phyloP scores from a whole-genome alignment of 352 stramenopile species.

The Phytophthora niederhauseri region DNA sequence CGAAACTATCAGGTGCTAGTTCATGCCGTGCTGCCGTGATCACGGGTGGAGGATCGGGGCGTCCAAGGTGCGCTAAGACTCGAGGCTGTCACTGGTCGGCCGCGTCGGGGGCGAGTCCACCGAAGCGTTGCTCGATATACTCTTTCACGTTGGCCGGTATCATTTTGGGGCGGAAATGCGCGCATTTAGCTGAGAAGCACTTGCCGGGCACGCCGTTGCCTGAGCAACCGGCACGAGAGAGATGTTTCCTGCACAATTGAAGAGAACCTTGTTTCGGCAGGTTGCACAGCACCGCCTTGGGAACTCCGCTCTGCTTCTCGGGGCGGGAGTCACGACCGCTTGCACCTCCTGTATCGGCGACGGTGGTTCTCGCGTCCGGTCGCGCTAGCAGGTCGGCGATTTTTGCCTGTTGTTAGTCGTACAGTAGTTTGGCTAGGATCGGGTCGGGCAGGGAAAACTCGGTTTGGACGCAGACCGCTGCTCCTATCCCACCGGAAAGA shows the following conservation, averaged over 20 bases:
- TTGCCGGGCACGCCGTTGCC: slow-evolving; percentile 4
- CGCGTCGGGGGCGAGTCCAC: slow-evolving; percentile 6
- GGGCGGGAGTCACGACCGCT: background rate
- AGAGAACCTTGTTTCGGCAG: slow-evolving; percentile 9
- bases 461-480: background rate
- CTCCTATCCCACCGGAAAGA: background rate
- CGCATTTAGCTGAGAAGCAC: slow-evolving; percentile 7
- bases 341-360: background rate
- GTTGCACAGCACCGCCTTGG: background rate
- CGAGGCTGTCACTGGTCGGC: background rate
- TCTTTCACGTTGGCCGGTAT: background rate
- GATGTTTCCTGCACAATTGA: slow-evolving; percentile 14
- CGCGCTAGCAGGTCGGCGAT: background rate
- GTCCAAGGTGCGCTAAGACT: background rate
- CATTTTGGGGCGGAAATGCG: slow-evolving; percentile 10
- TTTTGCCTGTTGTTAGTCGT: slow-evolving; percentile 6
- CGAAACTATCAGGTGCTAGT: background rate
- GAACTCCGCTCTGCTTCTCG: background rate
- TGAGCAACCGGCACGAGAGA: slow-evolving; percentile 9
- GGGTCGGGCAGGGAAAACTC: slow-evolving; percentile 18
- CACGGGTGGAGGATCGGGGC: background rate
- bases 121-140: background rate
- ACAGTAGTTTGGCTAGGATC: slow-evolving; percentile 1
- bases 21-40: background rate
- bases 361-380: too few species aligned